phyloP scores from a whole-genome alignment of 176 grass and related monocot species.

The Dendrocalamus sinicus region DNA sequence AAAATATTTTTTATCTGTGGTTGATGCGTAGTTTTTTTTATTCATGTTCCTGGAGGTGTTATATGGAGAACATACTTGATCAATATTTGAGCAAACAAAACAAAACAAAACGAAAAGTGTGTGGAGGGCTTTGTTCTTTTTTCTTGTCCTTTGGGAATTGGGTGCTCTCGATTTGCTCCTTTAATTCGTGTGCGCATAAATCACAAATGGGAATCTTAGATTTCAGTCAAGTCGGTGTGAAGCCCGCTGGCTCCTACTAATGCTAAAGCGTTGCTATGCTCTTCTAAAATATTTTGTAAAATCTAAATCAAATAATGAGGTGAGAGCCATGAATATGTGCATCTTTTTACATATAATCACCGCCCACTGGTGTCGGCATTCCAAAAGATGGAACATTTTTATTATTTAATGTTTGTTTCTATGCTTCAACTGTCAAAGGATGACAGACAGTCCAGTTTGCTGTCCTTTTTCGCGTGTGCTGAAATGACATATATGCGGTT shows the following conservation, averaged over 20 bases:
- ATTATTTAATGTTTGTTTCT: not conserved
- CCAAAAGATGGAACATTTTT: not conserved
- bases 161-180: conserved; percentile 3
- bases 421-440: not conserved
- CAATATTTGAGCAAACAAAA: not conserved
- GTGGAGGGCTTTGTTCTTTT: not conserved
- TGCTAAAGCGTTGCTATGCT: not conserved
- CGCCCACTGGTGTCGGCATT: not conserved
- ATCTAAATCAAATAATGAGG: not conserved
- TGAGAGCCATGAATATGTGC: not conserved
- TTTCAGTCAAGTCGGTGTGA: not conserved
- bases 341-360: not conserved
- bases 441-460: not conserved
- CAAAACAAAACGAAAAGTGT: not conserved
- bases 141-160: not conserved
- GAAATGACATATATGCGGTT: not conserved
- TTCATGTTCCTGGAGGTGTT: not conserved
- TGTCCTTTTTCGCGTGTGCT: not conserved
- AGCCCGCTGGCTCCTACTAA: not conserved
- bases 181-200: not conserved
- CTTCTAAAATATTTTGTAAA: not conserved
- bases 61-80: not conserved
- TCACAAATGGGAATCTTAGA: not conserved
- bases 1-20: not conserved
- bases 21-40: not conserved